A percentile compares a stretch with the other conserved stretches of the same genome.
These are phyloP conservation scores for Hypoxylon crocopeplum DNA, from an alignment of 495 filamentous ascomycete species.

Conservation along the genomic window DNA sequence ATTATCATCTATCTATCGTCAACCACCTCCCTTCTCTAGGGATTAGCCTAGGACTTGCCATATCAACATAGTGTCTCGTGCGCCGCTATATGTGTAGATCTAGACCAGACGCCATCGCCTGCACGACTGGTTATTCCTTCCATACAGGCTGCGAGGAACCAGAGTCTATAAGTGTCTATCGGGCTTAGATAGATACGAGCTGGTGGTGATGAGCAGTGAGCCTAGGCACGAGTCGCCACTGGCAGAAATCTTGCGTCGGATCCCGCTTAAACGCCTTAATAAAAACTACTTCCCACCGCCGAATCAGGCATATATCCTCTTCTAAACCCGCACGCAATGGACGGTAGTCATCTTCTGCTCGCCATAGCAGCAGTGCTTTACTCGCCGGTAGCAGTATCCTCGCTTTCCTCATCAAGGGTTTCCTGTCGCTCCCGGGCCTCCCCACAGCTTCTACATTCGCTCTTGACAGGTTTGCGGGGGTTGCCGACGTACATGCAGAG, in stretches of 20 bases:
- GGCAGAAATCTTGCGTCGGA: too few relatives aligned
- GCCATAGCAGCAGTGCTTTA: neutral
- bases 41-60: too few relatives aligned
- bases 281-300: too few relatives aligned
- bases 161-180: neutral
- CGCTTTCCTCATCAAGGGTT: conserved; percentile 6
- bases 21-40: too few relatives aligned
- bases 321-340: too few relatives aligned
- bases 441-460: conserved; percentile 25
- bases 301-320: too few relatives aligned
- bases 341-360: neutral
- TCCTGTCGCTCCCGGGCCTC: conserved; percentile 10
- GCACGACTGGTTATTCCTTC: neutral
- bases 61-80: too few relatives aligned
- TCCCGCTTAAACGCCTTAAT: too few relatives aligned
- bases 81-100: too few relatives aligned
- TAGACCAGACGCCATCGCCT: neutral
- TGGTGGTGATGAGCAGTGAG: neutral
- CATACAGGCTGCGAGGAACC: neutral
- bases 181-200: neutral
- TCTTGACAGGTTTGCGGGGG: conserved; percentile 10
- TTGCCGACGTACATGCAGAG: conserved; percentile 36
- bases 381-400: neutral
- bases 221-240: too few relatives aligned
- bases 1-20: neutral